phyloP scores from a whole-genome alignment of 148 eudicot genomes.

The Hydrangea macrophylla region DNA sequence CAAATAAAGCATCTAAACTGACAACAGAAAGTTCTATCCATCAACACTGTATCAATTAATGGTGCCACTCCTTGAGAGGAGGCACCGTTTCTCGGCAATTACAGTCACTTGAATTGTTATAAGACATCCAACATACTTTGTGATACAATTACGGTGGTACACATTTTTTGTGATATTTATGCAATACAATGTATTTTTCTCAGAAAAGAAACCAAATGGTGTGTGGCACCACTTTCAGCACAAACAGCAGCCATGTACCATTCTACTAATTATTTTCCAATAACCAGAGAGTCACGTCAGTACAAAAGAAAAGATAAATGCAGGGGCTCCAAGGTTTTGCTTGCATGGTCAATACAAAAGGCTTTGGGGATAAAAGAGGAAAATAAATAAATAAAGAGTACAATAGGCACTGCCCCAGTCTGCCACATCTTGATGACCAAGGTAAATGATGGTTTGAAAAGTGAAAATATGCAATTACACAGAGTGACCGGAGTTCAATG shows the following conservation, averaged over 20 bases:
- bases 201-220: neutral
- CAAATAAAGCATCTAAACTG: constrained; percentile 3
- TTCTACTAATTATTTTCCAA: neutral
- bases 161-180: no score
- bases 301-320: neutral
- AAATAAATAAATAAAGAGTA: no score
- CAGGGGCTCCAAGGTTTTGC: neutral
- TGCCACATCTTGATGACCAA: no score
- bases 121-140: neutral
- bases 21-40: neutral
- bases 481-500: no score
- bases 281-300: neutral
- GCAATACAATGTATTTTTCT: neutral
- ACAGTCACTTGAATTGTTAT: neutral
- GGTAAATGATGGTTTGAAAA: no score
- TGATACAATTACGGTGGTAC: no score
- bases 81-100: neutral
- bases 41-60: neutral
- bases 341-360: neutral
- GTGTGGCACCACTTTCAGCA: no score
- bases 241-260: neutral
- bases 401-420: no score
- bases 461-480: no score
- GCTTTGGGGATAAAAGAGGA: neutral
- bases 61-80: neutral